Percentiles rank a stretch among this genome's conserved stretches.
Conservation (phyloP, 2,329 filamentous ascomycete genomes). For the Gliomastix tumulicola region DNA sequence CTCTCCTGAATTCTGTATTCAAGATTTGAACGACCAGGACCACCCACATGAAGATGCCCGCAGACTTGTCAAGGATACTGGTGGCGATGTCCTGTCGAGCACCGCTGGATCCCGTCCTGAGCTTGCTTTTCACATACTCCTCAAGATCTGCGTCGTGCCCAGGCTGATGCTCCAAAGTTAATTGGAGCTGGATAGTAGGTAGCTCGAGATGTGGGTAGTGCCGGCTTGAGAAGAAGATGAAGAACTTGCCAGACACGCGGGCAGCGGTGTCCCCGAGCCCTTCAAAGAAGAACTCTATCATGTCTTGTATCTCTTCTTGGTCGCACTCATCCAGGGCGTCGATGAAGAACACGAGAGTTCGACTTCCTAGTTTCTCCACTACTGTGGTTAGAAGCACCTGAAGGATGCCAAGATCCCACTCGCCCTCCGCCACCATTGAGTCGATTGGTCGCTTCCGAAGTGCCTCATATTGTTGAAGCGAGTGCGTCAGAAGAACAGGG, state of each 20-base stretch:
- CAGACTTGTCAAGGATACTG: conserved; percentile 32
- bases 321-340: conserved; percentile 1
- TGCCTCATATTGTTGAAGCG: conserved; percentile 17
- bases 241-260: conserved; percentile 10
- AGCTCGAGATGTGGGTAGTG: conserved; percentile 39
- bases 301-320: background rate
- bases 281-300: background rate
- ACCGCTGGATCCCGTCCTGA: background rate
- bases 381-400: background rate
- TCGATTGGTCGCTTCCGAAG: too few species aligned
- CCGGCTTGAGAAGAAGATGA: conserved; percentile 36
- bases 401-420: too few species aligned
- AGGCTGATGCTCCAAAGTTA: conserved; percentile 16
- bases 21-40: conserved; percentile 27
- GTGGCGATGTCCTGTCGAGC: conserved; percentile 11
- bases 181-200: conserved; percentile 9
- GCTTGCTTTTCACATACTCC: conserved; percentile 8
- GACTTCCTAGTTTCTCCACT: background rate
- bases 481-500: conserved; percentile 18
- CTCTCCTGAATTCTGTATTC: conserved; percentile 18
- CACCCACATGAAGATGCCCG: conserved; percentile 33
- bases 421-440: too few species aligned
- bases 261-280: background rate
- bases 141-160: conserved; percentile 16
- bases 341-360: background rate